Evolutionary conservation across 345 rosid species (phyloP).

Genomic region (Eucalyptus pauciflora): DNA sequence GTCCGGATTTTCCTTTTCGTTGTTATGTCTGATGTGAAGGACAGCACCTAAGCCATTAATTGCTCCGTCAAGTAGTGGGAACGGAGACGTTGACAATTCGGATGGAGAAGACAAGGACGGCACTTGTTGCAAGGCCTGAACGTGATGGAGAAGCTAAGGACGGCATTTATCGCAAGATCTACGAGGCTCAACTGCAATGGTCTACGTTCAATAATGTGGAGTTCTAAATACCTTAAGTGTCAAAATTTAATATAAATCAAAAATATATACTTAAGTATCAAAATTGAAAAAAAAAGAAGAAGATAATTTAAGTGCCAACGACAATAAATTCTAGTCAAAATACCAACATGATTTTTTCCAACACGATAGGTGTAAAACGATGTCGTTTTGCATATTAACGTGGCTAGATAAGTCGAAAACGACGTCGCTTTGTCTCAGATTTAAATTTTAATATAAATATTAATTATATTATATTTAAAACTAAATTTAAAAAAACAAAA

Average conservation of each 20-base stretch:
- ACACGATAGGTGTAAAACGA: no score
- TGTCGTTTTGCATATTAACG: accelerated
- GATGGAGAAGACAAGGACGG: neutral
- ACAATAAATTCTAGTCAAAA: no score
- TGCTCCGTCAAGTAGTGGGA: neutral
- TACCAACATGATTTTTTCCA: no score
- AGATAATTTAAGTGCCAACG: no score
- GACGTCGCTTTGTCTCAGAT: accelerated
- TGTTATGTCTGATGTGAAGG: neutral
- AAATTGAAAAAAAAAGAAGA: no score
- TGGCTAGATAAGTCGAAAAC: no score
- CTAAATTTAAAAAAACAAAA: no score
- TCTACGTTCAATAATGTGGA: neutral
- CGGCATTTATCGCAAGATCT: neutral
- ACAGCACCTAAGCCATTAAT: neutral
- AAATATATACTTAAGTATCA: no score
- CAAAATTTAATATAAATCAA: no score
- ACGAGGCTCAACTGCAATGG: neutral
- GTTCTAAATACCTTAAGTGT: accelerated
- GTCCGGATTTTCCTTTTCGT: neutral
- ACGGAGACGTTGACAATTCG: neutral
- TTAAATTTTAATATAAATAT: no score
- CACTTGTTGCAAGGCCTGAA: neutral
- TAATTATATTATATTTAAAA: no score
- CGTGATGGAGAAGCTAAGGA: neutral